Conservation (phyloP, 202 grass and related monocot genomes). For the Zizania palustris region DNA sequence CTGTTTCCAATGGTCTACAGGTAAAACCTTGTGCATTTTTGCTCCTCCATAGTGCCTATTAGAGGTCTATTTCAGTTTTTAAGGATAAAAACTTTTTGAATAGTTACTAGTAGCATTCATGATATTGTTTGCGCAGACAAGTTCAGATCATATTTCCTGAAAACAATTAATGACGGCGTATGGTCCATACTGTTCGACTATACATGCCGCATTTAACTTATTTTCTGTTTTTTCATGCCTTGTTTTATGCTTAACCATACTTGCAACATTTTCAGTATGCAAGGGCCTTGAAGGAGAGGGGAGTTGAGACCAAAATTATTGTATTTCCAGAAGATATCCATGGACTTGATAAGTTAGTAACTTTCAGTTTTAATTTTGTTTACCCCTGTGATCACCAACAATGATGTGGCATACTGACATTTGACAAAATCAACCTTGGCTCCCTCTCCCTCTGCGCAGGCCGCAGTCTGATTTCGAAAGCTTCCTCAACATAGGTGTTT, state of each 20-base stretch:
- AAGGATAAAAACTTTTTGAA: neutral
- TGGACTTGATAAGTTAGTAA: conserved; percentile 79
- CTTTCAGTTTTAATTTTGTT: conserved; percentile 18
- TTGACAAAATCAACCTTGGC: conserved; percentile 26
- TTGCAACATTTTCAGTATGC: conserved; percentile 62
- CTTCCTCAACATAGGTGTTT: conserved; percentile 95
- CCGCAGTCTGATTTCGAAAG: conserved; percentile 87
- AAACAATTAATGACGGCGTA: neutral
- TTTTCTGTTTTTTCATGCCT: neutral
- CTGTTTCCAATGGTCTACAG: conserved; percentile 98
- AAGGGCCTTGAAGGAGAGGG: conserved; percentile 83
- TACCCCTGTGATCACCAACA: conserved; percentile 12
- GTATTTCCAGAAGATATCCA: conserved; percentile 94
- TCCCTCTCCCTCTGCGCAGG: conserved; percentile 56
- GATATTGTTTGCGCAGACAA: neutral
- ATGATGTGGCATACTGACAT: neutral
- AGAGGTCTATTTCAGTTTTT: neutral
- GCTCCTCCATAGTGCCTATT: conserved; percentile 14
- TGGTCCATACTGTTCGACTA: neutral
- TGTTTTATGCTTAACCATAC: conserved; percentile 7
- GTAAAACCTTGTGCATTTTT: conserved; percentile 39
- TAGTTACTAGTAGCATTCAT: conserved; percentile 1
- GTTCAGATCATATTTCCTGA: conserved; percentile 12
- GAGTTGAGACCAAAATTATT: conserved; percentile 72
- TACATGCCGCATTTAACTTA: neutral